Conservation (phyloP, 805 yeast genomes). For the Groenewaldozyma salmanticensis region DNA sequence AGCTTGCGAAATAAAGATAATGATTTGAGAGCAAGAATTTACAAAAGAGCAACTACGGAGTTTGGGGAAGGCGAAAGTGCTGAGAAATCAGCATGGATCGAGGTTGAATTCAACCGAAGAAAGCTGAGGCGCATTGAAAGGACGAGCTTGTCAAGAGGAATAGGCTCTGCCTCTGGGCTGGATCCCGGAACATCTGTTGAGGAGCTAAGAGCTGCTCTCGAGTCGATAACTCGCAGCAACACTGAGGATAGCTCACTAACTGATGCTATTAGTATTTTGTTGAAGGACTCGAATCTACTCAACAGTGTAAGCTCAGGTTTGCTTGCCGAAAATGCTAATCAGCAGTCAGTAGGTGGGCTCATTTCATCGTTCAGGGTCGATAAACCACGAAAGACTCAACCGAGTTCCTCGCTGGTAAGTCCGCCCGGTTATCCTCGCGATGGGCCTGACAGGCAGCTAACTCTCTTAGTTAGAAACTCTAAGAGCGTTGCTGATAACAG, state of each 20-base stretch:
- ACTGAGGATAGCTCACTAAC: not conserved
- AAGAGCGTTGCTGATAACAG: not conserved
- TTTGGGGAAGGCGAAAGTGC: constrained; percentile 56
- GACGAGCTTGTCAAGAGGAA: not conserved
- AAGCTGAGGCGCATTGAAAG: constrained; percentile 42
- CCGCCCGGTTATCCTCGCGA: not conserved
- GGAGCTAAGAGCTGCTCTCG: not conserved
- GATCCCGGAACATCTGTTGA: not conserved
- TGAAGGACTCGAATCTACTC: not conserved
- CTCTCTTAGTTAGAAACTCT: not conserved
- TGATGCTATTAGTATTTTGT: not conserved
- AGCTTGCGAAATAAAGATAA: constrained; percentile 76
- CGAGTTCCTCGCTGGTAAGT: not conserved
- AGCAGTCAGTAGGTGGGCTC: not conserved
- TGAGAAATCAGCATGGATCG: constrained; percentile 58
- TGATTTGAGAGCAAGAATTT: constrained; percentile 71
- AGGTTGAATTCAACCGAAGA: constrained; percentile 58
- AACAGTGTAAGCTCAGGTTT: not conserved
- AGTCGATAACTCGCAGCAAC: not conserved
- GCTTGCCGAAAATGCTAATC: not conserved
- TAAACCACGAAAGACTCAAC: too few species aligned
- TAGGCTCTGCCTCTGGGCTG: not conserved
- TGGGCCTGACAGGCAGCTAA: not conserved
- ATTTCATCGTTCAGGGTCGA: not conserved
- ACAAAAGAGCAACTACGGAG: constrained; percentile 55